A percentile compares a stretch with the other conserved stretches of the same genome.
phyloP scores from a whole-genome alignment of 768 basidiomycete genomes.

The Tricholoma bakamatsutake region DNA sequence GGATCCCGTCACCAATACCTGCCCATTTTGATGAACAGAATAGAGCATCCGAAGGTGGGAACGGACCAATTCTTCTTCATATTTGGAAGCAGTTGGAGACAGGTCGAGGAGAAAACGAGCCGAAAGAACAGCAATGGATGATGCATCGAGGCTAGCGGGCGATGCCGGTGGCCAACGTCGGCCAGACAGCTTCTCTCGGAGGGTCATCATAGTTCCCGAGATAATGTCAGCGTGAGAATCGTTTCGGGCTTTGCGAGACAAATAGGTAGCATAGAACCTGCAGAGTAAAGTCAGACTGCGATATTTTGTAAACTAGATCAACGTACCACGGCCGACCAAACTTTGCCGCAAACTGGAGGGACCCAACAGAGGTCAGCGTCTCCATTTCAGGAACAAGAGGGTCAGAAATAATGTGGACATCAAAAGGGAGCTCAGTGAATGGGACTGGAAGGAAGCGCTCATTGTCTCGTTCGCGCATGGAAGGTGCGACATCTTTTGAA shows the following conservation, averaged over 20 bases:
- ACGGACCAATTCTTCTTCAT: slow-evolving; percentile 1
- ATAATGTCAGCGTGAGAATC: no score
- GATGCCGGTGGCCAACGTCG: background rate
- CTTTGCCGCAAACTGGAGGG: no score
- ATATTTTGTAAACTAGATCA: no score
- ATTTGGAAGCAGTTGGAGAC: background rate
- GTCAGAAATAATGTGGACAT: background rate
- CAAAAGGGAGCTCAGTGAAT: background rate
- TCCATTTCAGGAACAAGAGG: background rate
- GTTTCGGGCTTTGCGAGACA: no score
- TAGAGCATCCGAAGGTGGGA: background rate
- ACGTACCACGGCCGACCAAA: no score
- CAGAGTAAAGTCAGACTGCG: no score
- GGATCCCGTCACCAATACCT: background rate
- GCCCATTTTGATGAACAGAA: background rate
- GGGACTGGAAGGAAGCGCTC: background rate
- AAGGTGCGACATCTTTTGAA: background rate
- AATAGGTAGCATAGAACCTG: no score
- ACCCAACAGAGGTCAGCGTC: no score
- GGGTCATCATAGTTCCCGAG: no score
- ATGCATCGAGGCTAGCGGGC: slow-evolving; percentile 3
- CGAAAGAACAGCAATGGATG: slow-evolving; percentile 13
- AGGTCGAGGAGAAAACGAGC: slow-evolving; percentile 13
- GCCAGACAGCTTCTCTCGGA: background rate
- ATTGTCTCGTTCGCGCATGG: no score